Percentiles rank a stretch among this genome's conserved stretches.
Conservation (phyloP, 345 rosid genomes). For the Eucalyptus rudis region DNA sequence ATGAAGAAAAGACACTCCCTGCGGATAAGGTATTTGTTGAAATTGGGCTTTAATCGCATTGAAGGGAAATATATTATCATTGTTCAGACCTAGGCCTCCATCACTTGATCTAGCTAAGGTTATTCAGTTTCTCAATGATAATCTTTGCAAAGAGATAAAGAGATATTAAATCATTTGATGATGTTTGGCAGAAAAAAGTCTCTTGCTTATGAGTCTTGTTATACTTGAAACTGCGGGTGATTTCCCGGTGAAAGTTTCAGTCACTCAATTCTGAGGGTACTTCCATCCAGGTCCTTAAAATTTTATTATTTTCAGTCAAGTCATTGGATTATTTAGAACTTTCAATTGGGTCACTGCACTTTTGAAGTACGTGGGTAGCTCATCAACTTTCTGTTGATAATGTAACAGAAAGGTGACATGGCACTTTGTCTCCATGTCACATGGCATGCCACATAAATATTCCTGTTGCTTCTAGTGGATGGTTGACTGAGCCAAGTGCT, state of each 20-base stretch:
- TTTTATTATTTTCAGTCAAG: not conserved
- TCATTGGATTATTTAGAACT: not conserved
- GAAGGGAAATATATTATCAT: not conserved
- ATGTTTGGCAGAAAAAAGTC: not conserved
- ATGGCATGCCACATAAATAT: not conserved
- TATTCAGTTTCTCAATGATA: not conserved
- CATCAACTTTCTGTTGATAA: not conserved
- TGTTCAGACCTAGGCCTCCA: not conserved
- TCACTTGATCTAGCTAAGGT: not conserved
- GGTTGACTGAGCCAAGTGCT: not conserved
- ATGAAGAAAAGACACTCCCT: conserved; percentile 91
- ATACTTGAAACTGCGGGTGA: not conserved
- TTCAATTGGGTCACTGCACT: not conserved
- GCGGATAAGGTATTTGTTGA: conserved; percentile 63
- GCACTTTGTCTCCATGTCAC: not conserved
- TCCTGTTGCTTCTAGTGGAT: not conserved
- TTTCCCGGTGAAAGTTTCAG: not conserved
- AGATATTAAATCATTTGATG: not conserved
- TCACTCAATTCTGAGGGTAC: not conserved
- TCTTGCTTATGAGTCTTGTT: not conserved
- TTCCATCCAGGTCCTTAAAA: not conserved
- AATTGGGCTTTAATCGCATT: not conserved
- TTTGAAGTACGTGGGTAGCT: not conserved
- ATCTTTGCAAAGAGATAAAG: not conserved
- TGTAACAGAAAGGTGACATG: not conserved